Base-by-base conservation (phyloP, 192 early-diverging fungal species). In the Rhizoclosmatium globosum region DNA sequence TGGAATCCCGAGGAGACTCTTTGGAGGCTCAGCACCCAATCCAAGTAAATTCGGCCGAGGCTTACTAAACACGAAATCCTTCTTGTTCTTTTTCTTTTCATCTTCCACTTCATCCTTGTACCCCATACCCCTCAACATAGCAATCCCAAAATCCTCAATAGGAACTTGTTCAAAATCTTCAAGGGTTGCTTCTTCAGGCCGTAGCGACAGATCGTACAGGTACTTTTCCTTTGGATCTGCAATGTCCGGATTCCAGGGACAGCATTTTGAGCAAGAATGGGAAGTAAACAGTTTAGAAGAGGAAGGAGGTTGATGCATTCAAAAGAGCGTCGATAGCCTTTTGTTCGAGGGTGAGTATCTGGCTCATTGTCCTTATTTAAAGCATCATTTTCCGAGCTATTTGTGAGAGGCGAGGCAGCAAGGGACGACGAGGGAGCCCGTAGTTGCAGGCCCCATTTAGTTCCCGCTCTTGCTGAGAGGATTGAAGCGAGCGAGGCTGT, bases 101-200 rank as follows among this genome's bases (percentile, higher is more conserved):
- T 90, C 81, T 11, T 85, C 79, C 62, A 85, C 83, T 46, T 93
- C 93, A 57, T 92, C 90, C 56, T 89, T 90, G 94, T 95, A 97
- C 1, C 96, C 96, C 94, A 97, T 95, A 0, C 96, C 96, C n/a
- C 94, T 86, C 64, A 98, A 81, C 73, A 97, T 83, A 0, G 95
- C 95, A 1, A 86, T 87, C 0, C 96, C 96, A 90, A 98, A 98
- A 62, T 92, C 91, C 64, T 97, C 94, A 1, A 98, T 91, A 3
- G 96, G 94, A 1, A 96, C 91, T 0, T 91, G 86, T 62, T 92
- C 93, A 71, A 96, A 98, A 70, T 94, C 92, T 2, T 93, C 92
- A 62, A 94, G 76, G 0, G 89, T 84, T 77, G 74, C 50, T 62
- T 84, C 82, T 38, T 92, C 91, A 2, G 93, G 92, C 38, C 92